These are phyloP conservation scores for Sporothrix phasma DNA, from an alignment of 2,329 filamentous ascomycete genomes.

Conservation along the genomic window DNA sequence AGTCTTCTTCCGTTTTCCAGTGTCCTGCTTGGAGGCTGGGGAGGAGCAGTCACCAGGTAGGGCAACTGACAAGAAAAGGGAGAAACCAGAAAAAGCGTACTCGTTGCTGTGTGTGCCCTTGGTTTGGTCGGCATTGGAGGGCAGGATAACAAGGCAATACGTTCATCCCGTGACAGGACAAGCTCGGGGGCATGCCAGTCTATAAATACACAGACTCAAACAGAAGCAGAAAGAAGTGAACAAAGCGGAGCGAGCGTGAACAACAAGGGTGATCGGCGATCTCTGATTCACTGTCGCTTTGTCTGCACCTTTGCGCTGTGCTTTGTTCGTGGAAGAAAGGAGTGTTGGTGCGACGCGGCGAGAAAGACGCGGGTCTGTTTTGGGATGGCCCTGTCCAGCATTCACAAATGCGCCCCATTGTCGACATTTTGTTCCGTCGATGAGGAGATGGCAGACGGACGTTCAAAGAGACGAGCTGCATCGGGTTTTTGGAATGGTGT, in stretches of 20 bases:
- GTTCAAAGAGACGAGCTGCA: neutral
- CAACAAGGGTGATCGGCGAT: neutral
- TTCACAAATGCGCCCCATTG: neutral
- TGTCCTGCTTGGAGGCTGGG: neutral
- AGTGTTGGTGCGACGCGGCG: neutral
- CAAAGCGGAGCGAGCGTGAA: neutral
- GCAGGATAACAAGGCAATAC: neutral
- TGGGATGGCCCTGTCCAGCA: neutral
- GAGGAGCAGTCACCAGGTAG: neutral
- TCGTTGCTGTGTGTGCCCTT: neutral
- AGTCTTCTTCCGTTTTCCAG: neutral
- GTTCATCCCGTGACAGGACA: neutral
- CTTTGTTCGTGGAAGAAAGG: conserved; percentile 2
- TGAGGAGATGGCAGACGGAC: neutral
- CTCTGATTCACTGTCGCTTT: neutral
- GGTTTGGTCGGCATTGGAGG: neutral
- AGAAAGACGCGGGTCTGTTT: neutral
- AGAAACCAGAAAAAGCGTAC: neutral
- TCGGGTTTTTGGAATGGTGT: neutral
- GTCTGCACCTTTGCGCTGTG: neutral
- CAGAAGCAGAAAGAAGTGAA: neutral
- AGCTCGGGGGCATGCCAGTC: neutral
- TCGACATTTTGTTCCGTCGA: neutral
- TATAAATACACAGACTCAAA: neutral
- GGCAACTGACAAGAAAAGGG: neutral